Evolutionary conservation across 345 rosid genomes (phyloP).

Genomic region (Pseudoturritis turrita): DNA sequence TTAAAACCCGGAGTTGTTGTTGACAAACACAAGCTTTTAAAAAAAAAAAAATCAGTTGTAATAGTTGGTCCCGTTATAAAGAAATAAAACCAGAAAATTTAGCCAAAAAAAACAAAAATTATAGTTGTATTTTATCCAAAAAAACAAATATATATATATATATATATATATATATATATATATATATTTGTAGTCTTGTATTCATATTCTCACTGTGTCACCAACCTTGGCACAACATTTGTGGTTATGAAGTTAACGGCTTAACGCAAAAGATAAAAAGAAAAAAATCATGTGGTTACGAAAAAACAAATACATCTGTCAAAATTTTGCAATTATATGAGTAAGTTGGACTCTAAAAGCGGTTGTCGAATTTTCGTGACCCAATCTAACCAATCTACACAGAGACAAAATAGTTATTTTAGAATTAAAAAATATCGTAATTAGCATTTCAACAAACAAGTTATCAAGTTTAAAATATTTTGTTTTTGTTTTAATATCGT

Average conservation of each 20-base stretch:
- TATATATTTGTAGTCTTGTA: not conserved
- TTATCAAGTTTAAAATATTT: no score
- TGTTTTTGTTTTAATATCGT: no score
- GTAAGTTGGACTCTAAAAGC: not conserved
- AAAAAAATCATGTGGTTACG: no score
- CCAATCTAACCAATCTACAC: not conserved
- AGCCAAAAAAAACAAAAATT: no score
- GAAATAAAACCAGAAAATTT: no score
- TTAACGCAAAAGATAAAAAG: no score
- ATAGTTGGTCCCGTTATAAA: no score
- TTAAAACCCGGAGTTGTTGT: no score
- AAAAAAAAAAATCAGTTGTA: no score
- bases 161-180: not conserved
- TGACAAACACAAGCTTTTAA: no score
- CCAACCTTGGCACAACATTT: not conserved
- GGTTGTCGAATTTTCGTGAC: not conserved
- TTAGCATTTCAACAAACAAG: not conserved
- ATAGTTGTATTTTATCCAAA: no score
- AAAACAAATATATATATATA: no score
- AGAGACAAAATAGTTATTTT: not conserved
- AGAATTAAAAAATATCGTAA: not conserved
- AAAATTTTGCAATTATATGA: not conserved
- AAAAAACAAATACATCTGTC: not conserved
- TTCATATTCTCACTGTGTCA: not conserved
- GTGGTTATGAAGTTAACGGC: not conserved